Evolutionary conservation across 495 filamentous ascomycete species (phyloP), one percentile per base, ranked within the genome.

Genomic region (Podospora anserina): DNA sequence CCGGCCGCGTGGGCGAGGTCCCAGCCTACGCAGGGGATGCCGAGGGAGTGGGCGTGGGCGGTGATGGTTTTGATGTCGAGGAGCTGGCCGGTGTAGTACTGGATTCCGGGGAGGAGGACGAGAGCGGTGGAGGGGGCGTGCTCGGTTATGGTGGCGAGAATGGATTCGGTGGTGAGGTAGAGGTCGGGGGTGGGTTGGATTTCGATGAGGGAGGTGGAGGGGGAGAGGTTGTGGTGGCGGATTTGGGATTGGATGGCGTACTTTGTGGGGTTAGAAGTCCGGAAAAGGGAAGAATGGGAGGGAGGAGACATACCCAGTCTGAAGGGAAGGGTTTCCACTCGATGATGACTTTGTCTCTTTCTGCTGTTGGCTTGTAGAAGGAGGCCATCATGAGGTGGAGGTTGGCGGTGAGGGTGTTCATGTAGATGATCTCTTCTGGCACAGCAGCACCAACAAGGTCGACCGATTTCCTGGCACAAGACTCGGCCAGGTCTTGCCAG

Each of bases 1-100:
- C 94, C 94, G 1, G 86, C 91, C 2, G 93, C 93, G 79, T 98
- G 94, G 0, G 94, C 94, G 66, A 97, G 89, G 77, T 98, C 94
- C 93, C 93, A 98, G 55, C 92, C 92, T 20, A 96, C 87, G 15
- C 39, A 49, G 26, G 89, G 77, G 66, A 98, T 90, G 34, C 88
- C 90, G 68, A 88, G 86, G 5, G 81, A 82, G 61, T 91, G 91
- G 0, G 93, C 93, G 73, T 92, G 83, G 4, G 83, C 80, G 6
- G 94, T 97, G 78, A 98, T 97, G 58, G 79, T 83, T 30, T 85
- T 81, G 49, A 98, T 92, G 75, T 98, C 91, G 62, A 98, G 87
- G 70, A 89, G 87, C 71, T 97, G 94, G 66, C 94, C 94, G 1
- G 91, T 94, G 77, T 96, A 97, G 81, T 91, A 98, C 74, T 98